Evolutionary conservation across 1,284 basidiomycete species (phyloP), one percentile per base, ranked within the genome.

Genomic region (Heterobasidion parviporum): DNA sequence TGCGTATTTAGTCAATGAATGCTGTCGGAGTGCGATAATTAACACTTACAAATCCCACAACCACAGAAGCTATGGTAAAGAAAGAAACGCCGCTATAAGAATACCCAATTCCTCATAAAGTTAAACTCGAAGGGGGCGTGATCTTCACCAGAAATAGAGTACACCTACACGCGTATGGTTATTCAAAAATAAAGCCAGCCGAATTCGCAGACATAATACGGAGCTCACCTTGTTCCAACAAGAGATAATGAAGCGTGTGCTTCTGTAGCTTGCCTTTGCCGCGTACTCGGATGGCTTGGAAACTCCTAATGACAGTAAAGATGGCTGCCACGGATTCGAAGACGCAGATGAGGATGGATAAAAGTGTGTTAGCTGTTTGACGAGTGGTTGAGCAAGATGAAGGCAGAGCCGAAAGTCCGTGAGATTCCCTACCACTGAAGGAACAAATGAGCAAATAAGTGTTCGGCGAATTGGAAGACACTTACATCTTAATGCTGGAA

Each of bases 141-240:
- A 26, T 26, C 8, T 9, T 18, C 44, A 44, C 41, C 15, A 18
- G 14, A 45, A 32, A 9, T 53, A 43, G 20, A 51, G 33, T n/a
- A 51, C 15, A 20, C 50, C 50, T 41, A n/a, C 38, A 41, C 5
- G 38, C n/a, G 38, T 10, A 41, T 10, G 38, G n/a, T 10, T n/a
- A 41, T 10, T 41, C 38, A 6, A 2, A 12, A 7, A 41, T 41
- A 41, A n/a, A 41, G 38, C 10, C 10, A 14, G 34, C n/a, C 15
- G 15, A 35, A 10, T 7, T 48, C 18, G 46, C 48, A 48, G 12
- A 10, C 10, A 48, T 16, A 32, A 48, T 14, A 16, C 9, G 26
- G 46, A 14, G 46, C 18, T 48, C 18, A 69, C 70, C 70, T 63
- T 70, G 70, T 52, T 70, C 65, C 9, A 67, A 56, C 12, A 71